phyloP scores from a whole-genome alignment of 257 asterid species.

The Solanum chiquidenum region DNA sequence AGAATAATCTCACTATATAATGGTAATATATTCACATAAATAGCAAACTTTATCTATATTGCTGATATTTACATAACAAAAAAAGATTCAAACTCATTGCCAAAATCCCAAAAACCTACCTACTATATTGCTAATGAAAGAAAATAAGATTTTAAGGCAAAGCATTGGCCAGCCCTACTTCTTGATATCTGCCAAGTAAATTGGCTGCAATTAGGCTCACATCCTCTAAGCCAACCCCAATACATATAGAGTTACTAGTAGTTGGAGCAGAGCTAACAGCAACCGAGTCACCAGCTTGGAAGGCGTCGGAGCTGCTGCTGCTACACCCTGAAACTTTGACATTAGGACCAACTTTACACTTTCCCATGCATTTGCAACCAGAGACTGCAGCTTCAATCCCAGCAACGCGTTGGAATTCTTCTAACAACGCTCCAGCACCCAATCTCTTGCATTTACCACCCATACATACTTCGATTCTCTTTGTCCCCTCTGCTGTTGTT shows the following conservation, averaged over 20 bases:
- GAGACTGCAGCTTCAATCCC: conserved; percentile 58
- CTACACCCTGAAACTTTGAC: conserved; percentile 33
- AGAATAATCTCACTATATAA: neutral
- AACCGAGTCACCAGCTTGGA: neutral
- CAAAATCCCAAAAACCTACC: neutral
- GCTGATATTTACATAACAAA: neutral
- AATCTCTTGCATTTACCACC: conserved; percentile 92
- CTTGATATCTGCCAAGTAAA: conserved; percentile 22
- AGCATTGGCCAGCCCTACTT: conserved; percentile 23
- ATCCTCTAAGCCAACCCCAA: conserved; percentile 65
- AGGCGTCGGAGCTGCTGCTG: neutral
- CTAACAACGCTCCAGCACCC: conserved; percentile 44
- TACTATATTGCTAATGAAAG: neutral
- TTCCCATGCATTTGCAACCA: conserved; percentile 93
- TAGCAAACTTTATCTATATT: neutral
- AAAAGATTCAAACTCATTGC: neutral
- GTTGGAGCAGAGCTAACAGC: neutral
- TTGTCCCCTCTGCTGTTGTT: neutral
- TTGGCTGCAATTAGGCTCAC: conserved; percentile 49
- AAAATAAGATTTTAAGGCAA: neutral
- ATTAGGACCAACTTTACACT: conserved; percentile 75
- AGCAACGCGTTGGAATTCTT: conserved; percentile 36
- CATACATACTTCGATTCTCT: conserved; percentile 75
- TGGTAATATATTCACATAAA: neutral
- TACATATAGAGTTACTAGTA: conserved; percentile 25